Conservation (phyloP, 2,329 filamentous ascomycete species). For the Ophiostoma australiae region DNA sequence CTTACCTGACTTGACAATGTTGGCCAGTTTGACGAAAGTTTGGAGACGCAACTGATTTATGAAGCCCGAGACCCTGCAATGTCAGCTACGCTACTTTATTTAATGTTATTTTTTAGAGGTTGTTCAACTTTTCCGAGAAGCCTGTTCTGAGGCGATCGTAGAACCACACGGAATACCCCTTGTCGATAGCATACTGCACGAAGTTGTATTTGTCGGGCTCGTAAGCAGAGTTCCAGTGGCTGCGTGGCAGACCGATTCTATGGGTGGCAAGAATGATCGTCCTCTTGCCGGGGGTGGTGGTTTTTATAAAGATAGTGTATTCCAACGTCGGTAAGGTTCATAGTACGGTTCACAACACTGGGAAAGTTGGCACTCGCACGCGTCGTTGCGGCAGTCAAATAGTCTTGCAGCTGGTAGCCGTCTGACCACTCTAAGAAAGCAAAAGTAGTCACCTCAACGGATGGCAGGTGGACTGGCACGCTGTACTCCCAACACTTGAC, state of each 20-base stretch:
- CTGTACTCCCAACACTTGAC: background rate
- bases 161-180: background rate
- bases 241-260: background rate
- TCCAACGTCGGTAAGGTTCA: background rate
- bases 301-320: too few relatives aligned
- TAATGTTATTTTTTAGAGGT: background rate
- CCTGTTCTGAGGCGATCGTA: background rate
- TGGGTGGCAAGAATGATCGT: background rate
- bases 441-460: background rate
- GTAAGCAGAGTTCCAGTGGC: background rate
- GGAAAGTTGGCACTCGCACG: background rate
- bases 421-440: background rate
- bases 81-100: background rate
- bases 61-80: background rate
- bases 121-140: background rate
- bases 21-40: background rate
- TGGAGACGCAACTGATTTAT: background rate
- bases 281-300: background rate
- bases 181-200: background rate
- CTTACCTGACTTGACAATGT: background rate
- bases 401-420: background rate
- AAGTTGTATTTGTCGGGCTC: background rate
- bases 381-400: background rate
- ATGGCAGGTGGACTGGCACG: background rate
- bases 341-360: background rate